phyloP scores from a whole-genome alignment of 2,329 filamentous ascomycete genomes.

The Epichloe coenophiala region DNA sequence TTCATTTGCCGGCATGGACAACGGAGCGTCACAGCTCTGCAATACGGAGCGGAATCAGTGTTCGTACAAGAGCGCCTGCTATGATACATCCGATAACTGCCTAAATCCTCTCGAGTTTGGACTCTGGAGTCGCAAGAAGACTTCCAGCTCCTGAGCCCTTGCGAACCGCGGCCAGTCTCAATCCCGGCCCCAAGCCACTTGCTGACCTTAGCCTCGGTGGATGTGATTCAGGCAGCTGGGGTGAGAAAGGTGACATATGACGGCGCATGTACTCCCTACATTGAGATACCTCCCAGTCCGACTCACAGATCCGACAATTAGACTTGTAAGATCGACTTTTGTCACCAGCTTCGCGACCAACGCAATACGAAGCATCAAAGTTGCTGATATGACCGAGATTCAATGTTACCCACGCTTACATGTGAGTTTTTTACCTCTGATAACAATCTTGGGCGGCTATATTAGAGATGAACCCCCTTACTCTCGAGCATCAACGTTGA shows the following conservation, averaged over 20 bases:
- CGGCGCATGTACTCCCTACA: constrained; percentile 4
- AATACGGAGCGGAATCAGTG: too few species aligned
- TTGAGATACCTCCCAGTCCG: constrained; percentile 8
- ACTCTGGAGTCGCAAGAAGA: too few species aligned
- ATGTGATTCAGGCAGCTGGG: constrained; percentile 5
- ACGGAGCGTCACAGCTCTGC: too few species aligned
- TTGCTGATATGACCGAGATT: background rate
- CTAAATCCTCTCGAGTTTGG: too few species aligned
- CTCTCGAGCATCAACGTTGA: background rate
- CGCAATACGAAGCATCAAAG: background rate
- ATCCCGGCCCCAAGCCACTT: constrained; percentile 11
- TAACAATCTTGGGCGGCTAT: too few species aligned
- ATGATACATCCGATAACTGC: too few species aligned
- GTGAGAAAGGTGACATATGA: constrained; percentile 10
- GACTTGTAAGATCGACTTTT: background rate
- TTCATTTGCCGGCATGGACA: too few species aligned
- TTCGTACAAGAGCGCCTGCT: too few species aligned
- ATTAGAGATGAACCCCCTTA: too few species aligned
- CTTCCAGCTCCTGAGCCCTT: too few species aligned
- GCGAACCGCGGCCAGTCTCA: background rate
- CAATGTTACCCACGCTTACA: background rate
- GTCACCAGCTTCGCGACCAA: background rate
- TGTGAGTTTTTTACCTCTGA: background rate
- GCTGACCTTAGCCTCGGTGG: constrained; percentile 9
- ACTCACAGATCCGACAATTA: background rate